Evolutionary conservation across 2,329 filamentous ascomycete genomes (phyloP).

Genomic region (Penicillium vulpinum): DNA sequence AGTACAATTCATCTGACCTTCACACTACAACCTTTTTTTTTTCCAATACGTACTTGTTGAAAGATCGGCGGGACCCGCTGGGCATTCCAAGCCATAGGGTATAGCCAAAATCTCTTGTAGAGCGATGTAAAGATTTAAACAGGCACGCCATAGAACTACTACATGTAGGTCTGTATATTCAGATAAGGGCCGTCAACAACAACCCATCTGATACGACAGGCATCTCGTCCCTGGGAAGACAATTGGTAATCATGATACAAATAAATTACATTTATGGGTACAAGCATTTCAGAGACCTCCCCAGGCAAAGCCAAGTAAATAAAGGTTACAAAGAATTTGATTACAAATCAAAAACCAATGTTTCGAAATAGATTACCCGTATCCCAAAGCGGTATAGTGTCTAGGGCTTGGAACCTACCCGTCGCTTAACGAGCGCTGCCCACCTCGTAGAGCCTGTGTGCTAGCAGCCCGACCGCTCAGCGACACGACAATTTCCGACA

Average conservation of each 20-base stretch:
- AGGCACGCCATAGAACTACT: neutral
- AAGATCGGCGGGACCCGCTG: neutral
- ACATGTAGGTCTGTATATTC: neutral
- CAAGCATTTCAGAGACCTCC: neutral
- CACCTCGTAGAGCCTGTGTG: constrained; percentile 35
- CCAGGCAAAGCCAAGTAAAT: neutral
- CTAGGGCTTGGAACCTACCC: constrained; percentile 44
- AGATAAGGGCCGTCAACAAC: neutral
- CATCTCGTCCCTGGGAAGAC: neutral
- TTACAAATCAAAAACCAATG: neutral
- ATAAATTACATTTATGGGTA: neutral
- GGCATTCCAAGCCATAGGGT: constrained; percentile 1
- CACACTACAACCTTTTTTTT: constrained; percentile 11
- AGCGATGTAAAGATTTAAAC: neutral
- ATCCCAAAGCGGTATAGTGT: constrained; percentile 30
- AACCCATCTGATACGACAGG: neutral
- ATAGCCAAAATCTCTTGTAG: constrained; percentile 4
- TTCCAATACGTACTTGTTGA: neutral
- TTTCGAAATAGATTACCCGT: constrained; percentile 10
- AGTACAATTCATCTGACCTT: constrained; percentile 40
- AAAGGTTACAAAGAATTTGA: neutral
- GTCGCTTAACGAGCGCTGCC: constrained; percentile 47
- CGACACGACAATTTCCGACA: constrained; percentile 42
- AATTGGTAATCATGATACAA: neutral
- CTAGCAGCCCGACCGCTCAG: constrained; percentile 34